Evolutionary conservation across 192 early-diverging fungal genomes (phyloP), one percentile per base, ranked within the genome.

Genomic region (Coemansia furcata): DNA sequence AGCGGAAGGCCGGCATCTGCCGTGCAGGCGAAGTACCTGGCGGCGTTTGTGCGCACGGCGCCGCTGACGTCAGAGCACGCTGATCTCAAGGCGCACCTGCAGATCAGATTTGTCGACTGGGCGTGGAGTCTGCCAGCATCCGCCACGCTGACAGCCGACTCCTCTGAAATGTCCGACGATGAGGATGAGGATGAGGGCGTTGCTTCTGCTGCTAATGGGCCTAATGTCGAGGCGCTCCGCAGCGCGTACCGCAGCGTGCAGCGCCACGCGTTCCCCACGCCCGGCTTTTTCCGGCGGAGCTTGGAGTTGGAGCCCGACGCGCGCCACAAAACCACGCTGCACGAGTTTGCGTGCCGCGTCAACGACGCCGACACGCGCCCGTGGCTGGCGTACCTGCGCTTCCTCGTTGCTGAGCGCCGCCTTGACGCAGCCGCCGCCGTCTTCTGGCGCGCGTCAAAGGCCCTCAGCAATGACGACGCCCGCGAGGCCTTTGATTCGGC

Each of bases 61-160:
- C 75, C 74, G 70, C 74, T 85, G 50, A 73, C 80, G 52, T 62
- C 73, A 39, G 78, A 86, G 36, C 68, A 78, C 52, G 66, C 82
- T 47, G 17, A 63, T 37, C 78, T 87, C 43, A 86, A 88, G 50
- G 78, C 85, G 19, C 69, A 83, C 29, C 68, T 91, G 42, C 77
- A 87, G 40, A 59, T 66, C 5, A 76, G 87, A 32, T 88, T 86
- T 73, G 67, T 91, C 36, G 74, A 83, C 21, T 90, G 90, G 90
- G 77, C 86, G 1, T 67, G 62, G 68, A 19, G 15, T 14, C 59
- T 80, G 38, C 72, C 77, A 4, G 21, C 12, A 21, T 37, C 38
- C 23, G 40, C 43, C 23, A 42, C 49, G 47, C 60, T 78, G 46
- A n/a, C n/a, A n/a, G n/a, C n/a, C n/a, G n/a, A n/a, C n/a, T n/a